Conservation (phyloP, 768 basidiomycete species). For the Rhodotorula graminis region DNA sequence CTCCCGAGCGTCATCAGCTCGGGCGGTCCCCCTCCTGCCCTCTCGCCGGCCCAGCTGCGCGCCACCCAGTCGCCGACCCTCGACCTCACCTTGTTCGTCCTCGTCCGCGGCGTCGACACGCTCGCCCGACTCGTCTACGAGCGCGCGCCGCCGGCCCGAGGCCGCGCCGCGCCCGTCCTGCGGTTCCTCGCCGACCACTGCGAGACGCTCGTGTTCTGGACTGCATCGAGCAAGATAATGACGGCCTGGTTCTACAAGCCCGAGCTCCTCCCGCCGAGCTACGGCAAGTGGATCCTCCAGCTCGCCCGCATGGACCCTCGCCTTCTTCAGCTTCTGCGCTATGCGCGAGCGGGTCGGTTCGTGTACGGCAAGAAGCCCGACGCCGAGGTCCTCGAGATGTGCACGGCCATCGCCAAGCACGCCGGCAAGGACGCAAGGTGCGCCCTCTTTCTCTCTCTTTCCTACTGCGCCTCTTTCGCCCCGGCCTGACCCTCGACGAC, state of each 20-base stretch:
- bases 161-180: background rate
- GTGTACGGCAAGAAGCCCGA: constrained; percentile 32
- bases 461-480: background rate
- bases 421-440: constrained; percentile 12
- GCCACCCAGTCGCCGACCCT: constrained; percentile 32
- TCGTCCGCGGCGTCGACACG: constrained; percentile 38
- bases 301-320: constrained; percentile 37
- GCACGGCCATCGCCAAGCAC: constrained; percentile 7
- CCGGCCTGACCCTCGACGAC: background rate
- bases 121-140: constrained; percentile 15
- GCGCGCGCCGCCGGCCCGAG: background rate
- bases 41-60: background rate
- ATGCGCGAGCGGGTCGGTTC: constrained; percentile 28
- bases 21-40: too few species aligned
- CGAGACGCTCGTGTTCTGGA: constrained; percentile 36
- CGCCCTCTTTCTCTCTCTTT: background rate
- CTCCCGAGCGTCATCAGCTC: background rate
- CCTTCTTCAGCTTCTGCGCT: constrained; percentile 29
- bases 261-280: constrained; percentile 32
- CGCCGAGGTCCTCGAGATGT: constrained; percentile 17
- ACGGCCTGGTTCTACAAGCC: constrained; percentile 39
- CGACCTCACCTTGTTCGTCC: constrained; percentile 40
- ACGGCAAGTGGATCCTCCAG: constrained; percentile 34
- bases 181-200: constrained; percentile 18
- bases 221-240: constrained; percentile 32